Percentiles rank a stretch among this genome's conserved stretches.
These are phyloP conservation scores for Xylariaceae sp. DNA, from an alignment of 2,329 filamentous ascomycete species.

Conservation along the genomic window DNA sequence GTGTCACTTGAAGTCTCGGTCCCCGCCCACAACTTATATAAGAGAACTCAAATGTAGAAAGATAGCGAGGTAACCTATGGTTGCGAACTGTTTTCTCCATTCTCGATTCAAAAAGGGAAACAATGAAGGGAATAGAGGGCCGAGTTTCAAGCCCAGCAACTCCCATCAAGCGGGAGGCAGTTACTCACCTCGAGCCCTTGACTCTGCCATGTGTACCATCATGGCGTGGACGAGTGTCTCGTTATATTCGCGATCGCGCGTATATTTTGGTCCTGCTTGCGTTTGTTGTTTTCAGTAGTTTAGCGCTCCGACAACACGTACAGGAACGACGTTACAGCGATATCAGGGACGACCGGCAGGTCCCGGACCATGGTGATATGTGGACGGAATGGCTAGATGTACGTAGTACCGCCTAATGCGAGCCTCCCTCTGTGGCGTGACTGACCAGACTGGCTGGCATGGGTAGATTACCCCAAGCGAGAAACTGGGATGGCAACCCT, in stretches of 20 bases:
- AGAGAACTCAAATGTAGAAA: too few relatives aligned
- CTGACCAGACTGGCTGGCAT: conserved; percentile 1
- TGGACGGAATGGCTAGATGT: conserved; percentile 17
- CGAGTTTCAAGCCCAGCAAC: too few relatives aligned
- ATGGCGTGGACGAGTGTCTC: neutral
- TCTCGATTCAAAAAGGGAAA: too few relatives aligned
- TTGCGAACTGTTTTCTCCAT: too few relatives aligned
- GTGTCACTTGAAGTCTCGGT: too few relatives aligned
- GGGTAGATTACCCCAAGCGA: conserved; percentile 39
- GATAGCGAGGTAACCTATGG: too few relatives aligned
- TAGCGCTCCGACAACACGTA: neutral
- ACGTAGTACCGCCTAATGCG: neutral
- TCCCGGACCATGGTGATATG: neutral
- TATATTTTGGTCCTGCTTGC: conserved; percentile 8
- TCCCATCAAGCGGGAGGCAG: too few relatives aligned
- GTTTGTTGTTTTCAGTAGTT: conserved; percentile 2
- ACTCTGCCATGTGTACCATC: neutral
- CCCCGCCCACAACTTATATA: too few relatives aligned
- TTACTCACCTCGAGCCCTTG: neutral
- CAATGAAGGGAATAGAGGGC: too few relatives aligned
- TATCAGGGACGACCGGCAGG: neutral
- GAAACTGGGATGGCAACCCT: conserved; percentile 40
- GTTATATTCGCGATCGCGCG: conserved; percentile 3
- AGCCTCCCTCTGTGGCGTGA: neutral
- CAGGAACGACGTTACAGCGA: neutral